These are phyloP conservation scores for Lentinula sp. DNA, from an alignment of 768 basidiomycete genomes.

Conservation along the genomic window DNA sequence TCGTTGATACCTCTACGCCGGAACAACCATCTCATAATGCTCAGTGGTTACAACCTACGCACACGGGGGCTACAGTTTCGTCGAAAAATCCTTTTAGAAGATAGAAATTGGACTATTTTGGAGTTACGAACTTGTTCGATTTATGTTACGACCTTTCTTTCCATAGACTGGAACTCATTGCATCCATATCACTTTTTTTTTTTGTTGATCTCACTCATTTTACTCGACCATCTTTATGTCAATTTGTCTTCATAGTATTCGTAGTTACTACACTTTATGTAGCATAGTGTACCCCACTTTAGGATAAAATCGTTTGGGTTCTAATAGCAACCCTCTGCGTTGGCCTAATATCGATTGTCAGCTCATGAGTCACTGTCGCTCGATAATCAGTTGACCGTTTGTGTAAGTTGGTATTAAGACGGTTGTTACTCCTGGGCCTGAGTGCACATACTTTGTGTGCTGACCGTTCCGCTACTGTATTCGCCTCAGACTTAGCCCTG, in stretches of 20 bases:
- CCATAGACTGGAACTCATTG: neutral
- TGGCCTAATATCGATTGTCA: neutral
- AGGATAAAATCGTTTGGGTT: neutral
- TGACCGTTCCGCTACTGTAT: neutral
- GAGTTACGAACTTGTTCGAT: neutral
- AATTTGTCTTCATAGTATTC: neutral
- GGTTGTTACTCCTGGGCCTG: neutral
- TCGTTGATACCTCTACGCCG: conserved; percentile 9
- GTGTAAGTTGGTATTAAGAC: too few species aligned
- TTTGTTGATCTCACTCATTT: neutral
- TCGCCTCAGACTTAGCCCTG: too few species aligned
- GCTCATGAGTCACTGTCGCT: neutral
- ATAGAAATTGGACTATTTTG: conserved; percentile 18
- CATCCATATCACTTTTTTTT: neutral
- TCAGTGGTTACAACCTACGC: conserved; percentile 33
- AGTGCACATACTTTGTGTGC: neutral
- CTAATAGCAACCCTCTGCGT: neutral
- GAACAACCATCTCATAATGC: conserved; percentile 26
- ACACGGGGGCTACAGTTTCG: conserved; percentile 33
- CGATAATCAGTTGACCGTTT: neutral
- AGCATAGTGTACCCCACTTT: neutral
- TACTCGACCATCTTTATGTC: neutral
- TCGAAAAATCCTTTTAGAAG: conserved; percentile 50
- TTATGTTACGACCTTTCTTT: neutral
- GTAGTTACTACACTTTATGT: neutral